Evolutionary conservation across 163 green algal species (phyloP).

Genomic region (Chloromonas sp.): DNA sequence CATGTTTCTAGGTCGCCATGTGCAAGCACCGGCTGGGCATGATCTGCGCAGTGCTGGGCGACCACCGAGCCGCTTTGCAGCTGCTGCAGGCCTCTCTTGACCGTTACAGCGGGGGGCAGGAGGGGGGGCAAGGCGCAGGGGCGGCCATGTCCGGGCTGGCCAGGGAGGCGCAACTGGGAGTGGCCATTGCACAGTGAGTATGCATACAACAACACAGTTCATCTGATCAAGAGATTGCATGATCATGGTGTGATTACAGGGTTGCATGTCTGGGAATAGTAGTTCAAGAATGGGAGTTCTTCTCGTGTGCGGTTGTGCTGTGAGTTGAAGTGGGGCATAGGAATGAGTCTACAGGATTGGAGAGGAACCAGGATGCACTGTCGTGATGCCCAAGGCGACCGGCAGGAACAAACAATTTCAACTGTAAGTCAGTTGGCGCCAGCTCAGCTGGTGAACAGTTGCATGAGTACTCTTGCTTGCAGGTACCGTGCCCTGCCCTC

Average conservation of each 20-base stretch:
- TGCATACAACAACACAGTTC: background rate
- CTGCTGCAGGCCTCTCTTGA: slow-evolving; percentile 29
- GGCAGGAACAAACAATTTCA: no score
- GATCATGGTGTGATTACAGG: no score
- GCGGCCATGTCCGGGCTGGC: slow-evolving; percentile 26
- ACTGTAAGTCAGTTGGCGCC: no score
- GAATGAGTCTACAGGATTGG: no score
- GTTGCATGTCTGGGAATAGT: no score
- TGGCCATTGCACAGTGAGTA: slow-evolving; percentile 42
- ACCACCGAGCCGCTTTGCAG: slow-evolving; percentile 36
- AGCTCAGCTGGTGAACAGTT: background rate
- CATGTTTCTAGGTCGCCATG: slow-evolving; percentile 25
- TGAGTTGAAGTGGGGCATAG: no score
- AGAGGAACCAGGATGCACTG: no score
- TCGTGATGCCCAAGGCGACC: no score
- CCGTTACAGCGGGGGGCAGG: slow-evolving; percentile 17
- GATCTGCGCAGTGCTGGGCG: slow-evolving; percentile 40
- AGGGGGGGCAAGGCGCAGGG: background rate
- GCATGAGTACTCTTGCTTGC: background rate
- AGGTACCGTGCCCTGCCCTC: slow-evolving; percentile 32
- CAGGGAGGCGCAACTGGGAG: slow-evolving; percentile 34
- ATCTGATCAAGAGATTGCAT: no score
- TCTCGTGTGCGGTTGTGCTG: no score
- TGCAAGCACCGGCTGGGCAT: slow-evolving; percentile 55
- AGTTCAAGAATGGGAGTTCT: no score